Conservation (phyloP, 805 yeast species). For the Torulaspora maleeae region DNA sequence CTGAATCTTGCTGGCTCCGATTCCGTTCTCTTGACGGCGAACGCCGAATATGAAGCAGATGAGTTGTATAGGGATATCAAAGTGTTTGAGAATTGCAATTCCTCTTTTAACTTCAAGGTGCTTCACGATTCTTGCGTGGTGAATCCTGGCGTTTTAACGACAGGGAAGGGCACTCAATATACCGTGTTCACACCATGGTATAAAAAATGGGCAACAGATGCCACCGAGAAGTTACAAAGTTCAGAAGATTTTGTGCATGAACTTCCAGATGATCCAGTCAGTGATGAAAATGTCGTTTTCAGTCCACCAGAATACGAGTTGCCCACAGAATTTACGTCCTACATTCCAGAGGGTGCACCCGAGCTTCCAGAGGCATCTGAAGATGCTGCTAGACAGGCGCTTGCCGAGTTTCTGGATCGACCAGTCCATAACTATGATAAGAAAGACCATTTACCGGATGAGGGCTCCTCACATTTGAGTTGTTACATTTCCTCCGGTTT, state of each 20-base stretch:
- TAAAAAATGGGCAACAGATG: conserved; percentile 37
- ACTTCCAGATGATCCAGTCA: background rate
- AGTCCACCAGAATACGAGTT: conserved; percentile 15
- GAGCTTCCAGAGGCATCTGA: conserved; percentile 20
- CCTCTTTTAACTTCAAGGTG: conserved; percentile 13
- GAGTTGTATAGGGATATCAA: conserved; percentile 30
- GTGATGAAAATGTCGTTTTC: conserved; percentile 13
- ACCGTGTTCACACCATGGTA: conserved; percentile 49
- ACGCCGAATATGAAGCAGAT: conserved; percentile 38
- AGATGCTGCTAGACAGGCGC: conserved; percentile 19
- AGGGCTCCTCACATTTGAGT: conserved; percentile 41
- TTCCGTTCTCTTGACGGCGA: conserved; percentile 24
- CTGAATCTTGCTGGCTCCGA: conserved; percentile 12
- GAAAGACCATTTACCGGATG: conserved; percentile 22
- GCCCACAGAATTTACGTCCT: conserved; percentile 19
- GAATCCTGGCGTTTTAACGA: conserved; percentile 38
- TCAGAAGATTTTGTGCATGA: background rate
- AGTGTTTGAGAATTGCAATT: conserved; percentile 6
- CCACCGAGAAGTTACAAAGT: background rate
- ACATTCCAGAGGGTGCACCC: conserved; percentile 14
- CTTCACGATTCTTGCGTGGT: conserved; percentile 44
- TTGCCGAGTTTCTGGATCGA: conserved; percentile 14
- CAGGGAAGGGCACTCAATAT: conserved; percentile 43
- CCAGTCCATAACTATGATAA: conserved; percentile 14
- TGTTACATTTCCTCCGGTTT: conserved; percentile 45